A percentile compares a stretch with the other conserved stretches of the same genome.
phyloP scores from a whole-genome alignment of 148 eudicot genomes.

The Spergularia bocconei region DNA sequence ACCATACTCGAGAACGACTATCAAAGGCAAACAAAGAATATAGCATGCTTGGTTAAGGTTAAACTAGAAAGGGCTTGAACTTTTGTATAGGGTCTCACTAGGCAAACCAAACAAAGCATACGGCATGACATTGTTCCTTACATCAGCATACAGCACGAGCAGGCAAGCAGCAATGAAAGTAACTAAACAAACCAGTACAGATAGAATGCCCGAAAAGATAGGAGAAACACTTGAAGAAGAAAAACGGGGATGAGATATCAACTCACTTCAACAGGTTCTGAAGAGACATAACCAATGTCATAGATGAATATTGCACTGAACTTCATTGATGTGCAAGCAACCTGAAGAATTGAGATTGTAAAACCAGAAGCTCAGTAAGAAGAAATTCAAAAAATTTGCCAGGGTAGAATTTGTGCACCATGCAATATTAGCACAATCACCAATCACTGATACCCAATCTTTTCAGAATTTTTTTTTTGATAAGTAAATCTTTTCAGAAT shows the following conservation, averaged over 20 bases:
- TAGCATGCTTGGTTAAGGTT: neutral
- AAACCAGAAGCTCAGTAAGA: slow-evolving; percentile 5
- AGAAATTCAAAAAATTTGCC: neutral
- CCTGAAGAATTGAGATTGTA: slow-evolving; percentile 39
- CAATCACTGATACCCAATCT: neutral
- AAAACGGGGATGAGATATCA: neutral
- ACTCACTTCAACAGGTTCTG: slow-evolving; percentile 71
- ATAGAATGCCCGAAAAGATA: neutral
- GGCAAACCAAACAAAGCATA: neutral
- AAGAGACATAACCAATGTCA: slow-evolving; percentile 74
- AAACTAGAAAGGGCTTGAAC: neutral
- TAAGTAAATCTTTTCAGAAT: too few relatives aligned
- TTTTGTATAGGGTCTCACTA: neutral
- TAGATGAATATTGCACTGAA: slow-evolving; percentile 59
- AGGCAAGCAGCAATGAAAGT: neutral
- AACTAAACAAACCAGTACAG: neutral
- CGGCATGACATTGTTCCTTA: neutral
- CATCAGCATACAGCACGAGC: neutral
- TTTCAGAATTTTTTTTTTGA: too few relatives aligned
- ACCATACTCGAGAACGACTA: neutral
- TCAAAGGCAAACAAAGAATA: slow-evolving; percentile 3
- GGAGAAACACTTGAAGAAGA: neutral
- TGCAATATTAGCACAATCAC: slow-evolving; percentile 3
- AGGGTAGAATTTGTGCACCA: neutral
- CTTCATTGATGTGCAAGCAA: slow-evolving; percentile 75